A percentile compares a stretch with the other conserved stretches of the same genome.
These are phyloP conservation scores for Poa pratensis DNA, from an alignment of 176 grass and related monocot genomes.

Conservation along the genomic window DNA sequence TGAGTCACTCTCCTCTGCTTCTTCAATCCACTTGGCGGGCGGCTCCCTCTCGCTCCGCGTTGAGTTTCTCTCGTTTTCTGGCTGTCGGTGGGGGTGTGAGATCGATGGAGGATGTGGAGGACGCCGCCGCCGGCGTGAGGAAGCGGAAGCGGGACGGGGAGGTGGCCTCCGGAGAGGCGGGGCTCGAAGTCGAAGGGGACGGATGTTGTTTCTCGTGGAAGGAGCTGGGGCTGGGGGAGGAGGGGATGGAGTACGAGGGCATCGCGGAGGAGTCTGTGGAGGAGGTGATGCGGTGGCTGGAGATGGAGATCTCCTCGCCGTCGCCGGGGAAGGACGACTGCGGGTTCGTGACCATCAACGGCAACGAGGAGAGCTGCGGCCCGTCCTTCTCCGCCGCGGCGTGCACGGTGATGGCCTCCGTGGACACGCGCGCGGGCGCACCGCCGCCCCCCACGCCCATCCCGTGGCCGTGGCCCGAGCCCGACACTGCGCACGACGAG, in stretches of 20 bases:
- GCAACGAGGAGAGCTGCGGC: slow-evolving; percentile 91
- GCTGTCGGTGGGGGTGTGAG: background rate
- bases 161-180: background rate
- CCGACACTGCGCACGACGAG: background rate
- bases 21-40: background rate
- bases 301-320: slow-evolving; percentile 57
- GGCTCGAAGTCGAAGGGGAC: too few relatives aligned
- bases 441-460: slow-evolving; percentile 48
- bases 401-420: slow-evolving; percentile 81
- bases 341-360: slow-evolving; percentile 72
- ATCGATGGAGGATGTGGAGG: background rate
- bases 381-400: slow-evolving; percentile 82
- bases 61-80: background rate
- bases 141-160: slow-evolving; percentile 33
- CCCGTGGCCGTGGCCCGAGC: slow-evolving; percentile 47
- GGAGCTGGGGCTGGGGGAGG: background rate
- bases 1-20: background rate
- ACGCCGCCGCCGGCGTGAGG: background rate
- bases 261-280: slow-evolving; percentile 58
- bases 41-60: background rate
- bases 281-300: slow-evolving; percentile 88
- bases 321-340: background rate
- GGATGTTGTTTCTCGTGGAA: background rate
- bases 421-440: slow-evolving; percentile 58
- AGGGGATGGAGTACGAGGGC: slow-evolving; percentile 15